phyloP scores from a whole-genome alignment of 2,329 filamentous ascomycete genomes.

The Penicillium rolfsii region DNA sequence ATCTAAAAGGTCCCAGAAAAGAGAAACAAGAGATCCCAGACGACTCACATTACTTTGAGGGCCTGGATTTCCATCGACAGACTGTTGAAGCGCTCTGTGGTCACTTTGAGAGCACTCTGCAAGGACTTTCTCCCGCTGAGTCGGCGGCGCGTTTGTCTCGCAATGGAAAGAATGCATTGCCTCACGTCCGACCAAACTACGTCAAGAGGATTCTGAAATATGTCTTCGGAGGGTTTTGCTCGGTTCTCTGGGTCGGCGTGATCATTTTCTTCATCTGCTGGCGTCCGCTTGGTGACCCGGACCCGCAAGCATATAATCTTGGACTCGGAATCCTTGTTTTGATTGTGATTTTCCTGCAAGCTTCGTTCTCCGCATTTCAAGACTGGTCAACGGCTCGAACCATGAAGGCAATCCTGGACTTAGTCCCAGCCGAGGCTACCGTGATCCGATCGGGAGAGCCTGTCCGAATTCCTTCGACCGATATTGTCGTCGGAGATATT shows the following conservation, averaged over 20 bases:
- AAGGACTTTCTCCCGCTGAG: not conserved
- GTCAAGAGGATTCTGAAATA: slow-evolving; percentile 3
- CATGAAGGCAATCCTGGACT: slow-evolving; percentile 5
- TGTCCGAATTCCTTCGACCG: not conserved
- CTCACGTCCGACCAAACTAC: slow-evolving; percentile 5
- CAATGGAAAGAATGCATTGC: slow-evolving; percentile 4
- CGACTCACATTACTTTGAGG: not conserved
- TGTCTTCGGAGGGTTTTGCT: slow-evolving; percentile 7
- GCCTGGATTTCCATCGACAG: slow-evolving; percentile 1
- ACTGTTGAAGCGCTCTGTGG: not conserved
- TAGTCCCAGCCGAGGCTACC: slow-evolving; percentile 1
- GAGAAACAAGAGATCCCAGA: not conserved
- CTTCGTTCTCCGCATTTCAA: slow-evolving; percentile 5
- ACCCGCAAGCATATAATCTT: slow-evolving; percentile 1
- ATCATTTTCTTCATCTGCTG: slow-evolving; percentile 11
- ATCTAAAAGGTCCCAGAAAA: not conserved
- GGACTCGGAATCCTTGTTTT: slow-evolving; percentile 1
- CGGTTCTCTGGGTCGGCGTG: slow-evolving; percentile 7
- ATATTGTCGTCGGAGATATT: slow-evolving; percentile 3
- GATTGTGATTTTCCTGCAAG: slow-evolving; percentile 7
- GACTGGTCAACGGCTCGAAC: slow-evolving; percentile 8
- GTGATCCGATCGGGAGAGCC: slow-evolving; percentile 5
- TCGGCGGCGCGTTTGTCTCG: not conserved
- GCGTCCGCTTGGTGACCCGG: slow-evolving; percentile 6
- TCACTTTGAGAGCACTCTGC: not conserved